These are phyloP conservation scores for Liriodendron chinense DNA, from an alignment of 164 flowering plant genomes.

Conservation along the genomic window DNA sequence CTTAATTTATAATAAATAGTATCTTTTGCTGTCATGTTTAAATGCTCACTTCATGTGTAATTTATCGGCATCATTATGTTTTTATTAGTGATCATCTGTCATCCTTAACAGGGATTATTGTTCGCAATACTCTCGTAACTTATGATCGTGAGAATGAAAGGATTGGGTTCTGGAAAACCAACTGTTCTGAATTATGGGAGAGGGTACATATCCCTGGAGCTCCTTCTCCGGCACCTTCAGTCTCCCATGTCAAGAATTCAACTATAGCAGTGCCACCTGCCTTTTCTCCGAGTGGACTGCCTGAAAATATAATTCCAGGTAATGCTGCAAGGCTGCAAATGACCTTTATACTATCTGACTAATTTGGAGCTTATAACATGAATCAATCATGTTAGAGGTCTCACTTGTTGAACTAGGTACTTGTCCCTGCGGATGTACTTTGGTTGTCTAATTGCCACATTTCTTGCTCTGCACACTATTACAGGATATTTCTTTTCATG, in stretches of 20 bases:
- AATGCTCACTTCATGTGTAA: too few species aligned
- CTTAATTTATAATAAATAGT: too few species aligned
- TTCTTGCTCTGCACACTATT: too few species aligned
- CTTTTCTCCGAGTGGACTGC: conserved; percentile 39
- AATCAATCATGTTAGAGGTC: neutral
- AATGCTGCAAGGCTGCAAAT: neutral
- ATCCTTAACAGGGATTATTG: conserved; percentile 66
- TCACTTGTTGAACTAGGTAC: neutral
- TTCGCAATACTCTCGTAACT: conserved; percentile 88
- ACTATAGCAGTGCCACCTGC: conserved; percentile 36
- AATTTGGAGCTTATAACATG: neutral
- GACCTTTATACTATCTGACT: neutral
- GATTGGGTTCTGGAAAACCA: conserved; percentile 96
- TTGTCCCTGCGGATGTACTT: neutral
- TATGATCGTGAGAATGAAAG: conserved; percentile 83
- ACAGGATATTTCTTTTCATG: too few species aligned
- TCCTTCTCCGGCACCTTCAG: conserved; percentile 43
- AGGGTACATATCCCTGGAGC: conserved; percentile 46
- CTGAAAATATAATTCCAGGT: conserved; percentile 10
- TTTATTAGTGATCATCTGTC: neutral
- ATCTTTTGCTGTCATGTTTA: too few species aligned
- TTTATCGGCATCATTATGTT: too few species aligned
- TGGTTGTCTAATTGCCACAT: neutral
- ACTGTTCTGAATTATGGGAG: conserved; percentile 90
- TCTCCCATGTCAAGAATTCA: conserved; percentile 28